These are phyloP conservation scores for Paratinospora sagittata DNA, from an alignment of 164 flowering plant genomes.

Conservation along the genomic window DNA sequence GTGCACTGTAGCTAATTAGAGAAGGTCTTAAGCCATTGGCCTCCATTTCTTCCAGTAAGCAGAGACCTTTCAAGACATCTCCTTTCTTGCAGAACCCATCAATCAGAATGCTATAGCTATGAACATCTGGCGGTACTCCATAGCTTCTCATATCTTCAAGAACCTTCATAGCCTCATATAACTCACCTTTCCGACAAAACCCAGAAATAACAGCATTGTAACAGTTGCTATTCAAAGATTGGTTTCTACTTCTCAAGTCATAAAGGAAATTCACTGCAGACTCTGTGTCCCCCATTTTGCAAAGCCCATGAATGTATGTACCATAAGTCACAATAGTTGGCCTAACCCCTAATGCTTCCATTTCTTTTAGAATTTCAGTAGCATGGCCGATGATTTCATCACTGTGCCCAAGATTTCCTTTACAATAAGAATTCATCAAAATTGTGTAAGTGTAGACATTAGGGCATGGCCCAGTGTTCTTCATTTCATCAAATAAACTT, in stretches of 20 bases:
- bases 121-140: slow-evolving; percentile 42
- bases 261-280: slow-evolving; percentile 30
- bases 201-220: slow-evolving; percentile 56
- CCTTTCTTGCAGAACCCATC: slow-evolving; percentile 53
- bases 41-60: slow-evolving; percentile 44
- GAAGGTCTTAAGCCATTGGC: slow-evolving; percentile 35
- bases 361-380: slow-evolving; percentile 34
- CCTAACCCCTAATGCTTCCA: slow-evolving; percentile 29
- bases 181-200: slow-evolving; percentile 37
- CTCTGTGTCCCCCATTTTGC: slow-evolving; percentile 39
- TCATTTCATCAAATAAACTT: slow-evolving; percentile 44
- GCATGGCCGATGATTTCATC: slow-evolving; percentile 30
- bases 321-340: slow-evolving; percentile 47
- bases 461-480: slow-evolving; percentile 47
- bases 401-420: slow-evolving; percentile 8
- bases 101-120: slow-evolving; percentile 56
- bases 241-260: slow-evolving; percentile 19
- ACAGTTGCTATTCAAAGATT: slow-evolving; percentile 35
- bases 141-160: slow-evolving; percentile 44
- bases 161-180: slow-evolving; percentile 33
- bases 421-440: slow-evolving; percentile 47
- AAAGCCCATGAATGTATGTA: slow-evolving; percentile 40
- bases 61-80: slow-evolving; percentile 27
- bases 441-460: slow-evolving; percentile 49
- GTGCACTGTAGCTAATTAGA: slow-evolving; percentile 35